phyloP scores from a whole-genome alignment of 192 early-diverging fungal species.

The Phycomyces blakesleeanus region DNA sequence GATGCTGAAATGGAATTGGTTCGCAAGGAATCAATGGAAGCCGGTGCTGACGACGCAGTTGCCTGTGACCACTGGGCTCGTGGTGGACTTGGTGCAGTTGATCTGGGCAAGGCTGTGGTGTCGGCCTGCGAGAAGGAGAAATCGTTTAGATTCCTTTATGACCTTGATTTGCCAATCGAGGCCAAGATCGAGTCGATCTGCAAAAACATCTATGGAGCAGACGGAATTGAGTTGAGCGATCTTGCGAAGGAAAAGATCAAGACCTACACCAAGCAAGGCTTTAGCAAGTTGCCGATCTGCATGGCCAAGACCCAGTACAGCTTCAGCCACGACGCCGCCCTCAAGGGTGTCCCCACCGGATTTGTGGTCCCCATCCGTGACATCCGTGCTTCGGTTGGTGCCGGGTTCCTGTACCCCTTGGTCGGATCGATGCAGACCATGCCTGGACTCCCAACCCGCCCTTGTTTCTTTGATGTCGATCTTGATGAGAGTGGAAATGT shows the following conservation, averaged over 20 bases:
- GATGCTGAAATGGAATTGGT: slow-evolving; percentile 81
- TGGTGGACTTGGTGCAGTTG: slow-evolving; percentile 86
- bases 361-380: slow-evolving; percentile 94
- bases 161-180: slow-evolving; percentile 70
- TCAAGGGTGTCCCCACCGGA: slow-evolving; percentile 89
- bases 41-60: slow-evolving; percentile 86
- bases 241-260: slow-evolving; percentile 87
- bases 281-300: slow-evolving; percentile 87
- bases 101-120: slow-evolving; percentile 83
- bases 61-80: slow-evolving; percentile 92
- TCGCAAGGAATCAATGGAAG: slow-evolving; percentile 62
- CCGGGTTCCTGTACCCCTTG: slow-evolving; percentile 96
- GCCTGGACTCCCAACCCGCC: slow-evolving; percentile 94
- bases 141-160: slow-evolving; percentile 87
- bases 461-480: slow-evolving; percentile 96
- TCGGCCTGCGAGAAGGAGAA: slow-evolving; percentile 54
- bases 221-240: slow-evolving; percentile 81
- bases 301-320: slow-evolving; percentile 99
- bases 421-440: slow-evolving; percentile 97
- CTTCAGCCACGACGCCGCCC: slow-evolving; percentile 86
- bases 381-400: slow-evolving; percentile 91
- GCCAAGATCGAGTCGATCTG: slow-evolving; percentile 92
- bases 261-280: slow-evolving; percentile 83
- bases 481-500: slow-evolving; percentile 86
- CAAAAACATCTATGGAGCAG: slow-evolving; percentile 93